Percentiles rank a stretch among this genome's conserved stretches.
Conservation (phyloP, 371 early-diverging fungal genomes). For the Agmasoma carcini region DNA sequence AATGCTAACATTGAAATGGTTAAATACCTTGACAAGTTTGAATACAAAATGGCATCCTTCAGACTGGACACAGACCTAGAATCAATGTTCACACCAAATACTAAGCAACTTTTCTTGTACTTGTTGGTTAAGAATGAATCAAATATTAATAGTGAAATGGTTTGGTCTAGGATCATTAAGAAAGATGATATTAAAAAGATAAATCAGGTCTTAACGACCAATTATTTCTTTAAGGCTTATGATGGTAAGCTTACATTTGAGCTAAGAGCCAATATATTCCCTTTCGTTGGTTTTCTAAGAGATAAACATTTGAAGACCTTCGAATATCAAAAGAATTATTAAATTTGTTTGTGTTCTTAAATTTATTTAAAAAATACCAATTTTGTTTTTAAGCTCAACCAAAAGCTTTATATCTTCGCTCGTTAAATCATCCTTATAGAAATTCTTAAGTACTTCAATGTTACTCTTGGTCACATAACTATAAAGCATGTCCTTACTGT, state of each 20-base stretch:
- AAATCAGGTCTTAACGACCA: conserved; percentile 7
- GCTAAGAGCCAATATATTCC: conserved; percentile 33
- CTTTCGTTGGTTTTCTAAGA: conserved; percentile 25
- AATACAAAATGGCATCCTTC: conserved; percentile 15
- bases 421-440: conserved; percentile 76
- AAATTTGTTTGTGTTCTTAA: not conserved
- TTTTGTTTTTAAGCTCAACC: conserved; percentile 58
- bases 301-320: conserved; percentile 19
- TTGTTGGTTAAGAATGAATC: not conserved
- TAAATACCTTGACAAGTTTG: no score
- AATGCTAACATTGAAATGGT: no score
- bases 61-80: conserved; percentile 36
- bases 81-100: conserved; percentile 33
- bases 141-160: conserved; percentile 22
- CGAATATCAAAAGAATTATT: not conserved
- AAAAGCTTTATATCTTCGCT: conserved; percentile 79
- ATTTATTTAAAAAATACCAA: conserved; percentile 49
- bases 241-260: conserved; percentile 12
- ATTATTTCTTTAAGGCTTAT: conserved; percentile 5
- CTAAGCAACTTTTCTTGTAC: conserved; percentile 45
- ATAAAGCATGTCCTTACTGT: conserved; percentile 60
- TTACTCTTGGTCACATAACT: conserved; percentile 69
- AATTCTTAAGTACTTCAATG: conserved; percentile 85
- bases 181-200: conserved; percentile 19
- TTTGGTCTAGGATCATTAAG: conserved; percentile 39